Base-by-base conservation (phyloP, 345 rosid species). In the Citrus inodora region DNA sequence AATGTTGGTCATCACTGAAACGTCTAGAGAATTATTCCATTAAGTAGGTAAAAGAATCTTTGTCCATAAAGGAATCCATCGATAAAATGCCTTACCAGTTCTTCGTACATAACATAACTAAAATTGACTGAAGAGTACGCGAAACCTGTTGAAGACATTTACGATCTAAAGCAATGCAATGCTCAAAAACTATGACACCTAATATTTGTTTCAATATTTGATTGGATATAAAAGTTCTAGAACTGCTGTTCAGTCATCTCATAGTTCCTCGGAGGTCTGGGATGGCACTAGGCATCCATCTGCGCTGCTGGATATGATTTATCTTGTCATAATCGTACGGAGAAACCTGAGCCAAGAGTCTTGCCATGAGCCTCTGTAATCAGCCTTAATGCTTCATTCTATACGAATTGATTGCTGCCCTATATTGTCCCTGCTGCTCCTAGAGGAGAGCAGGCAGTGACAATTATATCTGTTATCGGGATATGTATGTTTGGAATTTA, bases 371-470 rank as follows among this genome's bases (percentile, higher is more conserved):
- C 67, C 16, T 58, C 32, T 58, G 78, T 73, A 76, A 79, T 76
- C n/a, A 61, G 67, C 5, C 67, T 67, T 65, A 72, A 56, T 21
- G 60, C 40, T 38, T 79, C 76, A 55, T 37, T 59, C 7, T 76
- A 78, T 78, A 83, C 60, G 21, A 79, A 80, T 30, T 25, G 25
- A 46, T 76, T 71, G 13, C 62, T 66, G 42, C 83, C 80, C 85
- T 72, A 61, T 14, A 27, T 25, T 10, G 68, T 0, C 38, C 80
- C 80, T 40, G 11, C n/a, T 16, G 73, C 73, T 71, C 78, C 80
- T 66, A 73, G 42, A 48, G 85, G 78, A 60, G 80, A 71, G 67
- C 42, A 7, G 42, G 40, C 40, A 7, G 40, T 37, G 40, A 37
- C 40, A 37, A 37, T 37, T 1, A 37, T 7, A 37, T 37, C 40